phyloP scores from a whole-genome alignment of 805 yeast species.

The Ogataea paraovalis region DNA sequence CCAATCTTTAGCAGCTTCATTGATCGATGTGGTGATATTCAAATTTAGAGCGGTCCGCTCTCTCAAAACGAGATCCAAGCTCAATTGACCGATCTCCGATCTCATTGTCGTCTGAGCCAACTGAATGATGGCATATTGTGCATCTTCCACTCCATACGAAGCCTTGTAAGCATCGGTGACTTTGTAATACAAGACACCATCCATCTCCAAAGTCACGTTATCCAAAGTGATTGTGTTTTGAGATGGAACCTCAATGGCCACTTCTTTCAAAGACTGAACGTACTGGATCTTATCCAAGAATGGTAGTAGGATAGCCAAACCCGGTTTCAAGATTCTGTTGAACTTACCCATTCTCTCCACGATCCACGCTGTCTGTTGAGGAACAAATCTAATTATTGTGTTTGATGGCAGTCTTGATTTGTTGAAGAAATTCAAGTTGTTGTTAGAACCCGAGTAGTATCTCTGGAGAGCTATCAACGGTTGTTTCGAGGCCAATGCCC shows the following conservation, averaged over 20 bases:
- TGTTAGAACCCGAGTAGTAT: conserved; percentile 12
- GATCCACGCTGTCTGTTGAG: conserved; percentile 88
- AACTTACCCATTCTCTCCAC: conserved; percentile 91
- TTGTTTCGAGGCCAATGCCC: background rate
- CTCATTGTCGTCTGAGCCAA: conserved; percentile 91
- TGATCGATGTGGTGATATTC: conserved; percentile 73
- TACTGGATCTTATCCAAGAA: conserved; percentile 71
- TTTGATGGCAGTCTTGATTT: conserved; percentile 58
- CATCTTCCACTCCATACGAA: conserved; percentile 83
- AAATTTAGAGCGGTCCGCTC: conserved; percentile 71
- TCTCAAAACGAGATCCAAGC: conserved; percentile 71
- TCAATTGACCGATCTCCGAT: conserved; percentile 79
- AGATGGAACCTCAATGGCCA: conserved; percentile 79
- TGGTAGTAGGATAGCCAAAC: conserved; percentile 70
- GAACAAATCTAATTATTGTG: conserved; percentile 73
- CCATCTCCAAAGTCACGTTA: conserved; percentile 79
- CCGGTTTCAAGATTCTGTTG: conserved; percentile 65
- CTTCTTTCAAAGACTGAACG: conserved; percentile 78
- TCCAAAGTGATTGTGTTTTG: conserved; percentile 85
- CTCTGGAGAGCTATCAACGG: background rate
- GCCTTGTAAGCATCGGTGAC: conserved; percentile 83
- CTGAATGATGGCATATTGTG: conserved; percentile 79
- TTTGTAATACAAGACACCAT: conserved; percentile 75
- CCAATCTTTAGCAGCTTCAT: conserved; percentile 84
- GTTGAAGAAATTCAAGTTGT: conserved; percentile 24